A percentile compares a stretch with the other conserved stretches of the same genome.
phyloP scores from a whole-genome alignment of 169 alveolate genomes.

The Cryptosporidium sp. region DNA sequence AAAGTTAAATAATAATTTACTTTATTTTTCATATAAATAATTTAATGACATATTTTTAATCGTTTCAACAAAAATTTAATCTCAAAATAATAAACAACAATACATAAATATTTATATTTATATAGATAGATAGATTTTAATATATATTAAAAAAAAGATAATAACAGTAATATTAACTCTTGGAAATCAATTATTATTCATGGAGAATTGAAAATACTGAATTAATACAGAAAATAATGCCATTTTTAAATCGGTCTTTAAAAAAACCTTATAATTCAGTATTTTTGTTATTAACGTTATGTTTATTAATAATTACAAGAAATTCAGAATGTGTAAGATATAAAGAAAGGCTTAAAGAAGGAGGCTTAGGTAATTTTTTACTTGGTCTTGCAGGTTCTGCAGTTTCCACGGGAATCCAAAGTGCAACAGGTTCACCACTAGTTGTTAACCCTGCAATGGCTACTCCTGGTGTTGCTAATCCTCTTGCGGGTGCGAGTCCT shows the following conservation, averaged over 20 bases:
- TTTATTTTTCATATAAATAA: too few relatives aligned
- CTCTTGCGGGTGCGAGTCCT: background rate
- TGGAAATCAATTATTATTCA: background rate
- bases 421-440: conserved; percentile 67
- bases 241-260: conserved; percentile 10
- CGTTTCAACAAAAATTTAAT: background rate
- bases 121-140: too few relatives aligned
- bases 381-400: conserved; percentile 69
- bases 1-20: too few relatives aligned
- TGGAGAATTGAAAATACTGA: conserved; percentile 6
- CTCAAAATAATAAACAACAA: too few relatives aligned
- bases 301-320: background rate
- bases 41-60: background rate
- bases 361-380: conserved; percentile 53
- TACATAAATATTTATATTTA: too few relatives aligned
- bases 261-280: background rate
- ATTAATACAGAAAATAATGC: background rate
- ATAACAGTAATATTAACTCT: background rate
- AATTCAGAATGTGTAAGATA: conserved; percentile 35
- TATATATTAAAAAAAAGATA: background rate
- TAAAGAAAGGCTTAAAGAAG: conserved; percentile 55
- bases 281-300: background rate
- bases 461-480: background rate
- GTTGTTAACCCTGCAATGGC: conserved; percentile 51
- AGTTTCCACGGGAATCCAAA: conserved; percentile 37